Conservation (phyloP, 1,139 yeast species). For the Chernovozyma aurita region DNA sequence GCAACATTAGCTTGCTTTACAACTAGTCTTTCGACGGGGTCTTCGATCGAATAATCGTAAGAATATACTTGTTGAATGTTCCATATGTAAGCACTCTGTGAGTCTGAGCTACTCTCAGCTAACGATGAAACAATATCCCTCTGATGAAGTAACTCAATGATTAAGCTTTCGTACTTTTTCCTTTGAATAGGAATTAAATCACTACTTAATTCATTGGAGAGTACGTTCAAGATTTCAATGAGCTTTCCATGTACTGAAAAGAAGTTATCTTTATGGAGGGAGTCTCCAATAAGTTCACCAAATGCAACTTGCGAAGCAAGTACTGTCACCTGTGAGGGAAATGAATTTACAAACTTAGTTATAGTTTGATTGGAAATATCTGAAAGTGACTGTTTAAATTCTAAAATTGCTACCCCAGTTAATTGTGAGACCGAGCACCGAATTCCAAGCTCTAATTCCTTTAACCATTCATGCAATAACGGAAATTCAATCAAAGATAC, state of each 20-base stretch:
- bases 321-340: slow-evolving; percentile 57
- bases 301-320: slow-evolving; percentile 59
- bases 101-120: slow-evolving; percentile 11
- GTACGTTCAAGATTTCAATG: slow-evolving; percentile 12
- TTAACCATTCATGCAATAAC: slow-evolving; percentile 61
- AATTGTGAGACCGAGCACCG: slow-evolving; percentile 42
- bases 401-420: slow-evolving; percentile 22
- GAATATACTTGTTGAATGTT: slow-evolving; percentile 50
- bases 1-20: slow-evolving; percentile 52
- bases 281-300: slow-evolving; percentile 41
- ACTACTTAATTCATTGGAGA: slow-evolving; percentile 9
- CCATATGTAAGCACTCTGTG: slow-evolving; percentile 35
- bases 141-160: slow-evolving; percentile 68
- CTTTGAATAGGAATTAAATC: slow-evolving; percentile 31
- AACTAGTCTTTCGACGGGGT: slow-evolving; percentile 29
- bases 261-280: slow-evolving; percentile 11
- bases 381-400: not conserved
- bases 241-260: slow-evolving; percentile 4
- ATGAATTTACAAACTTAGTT: slow-evolving; percentile 13
- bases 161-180: slow-evolving; percentile 51
- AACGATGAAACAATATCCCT: slow-evolving; percentile 36
- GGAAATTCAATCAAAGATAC: slow-evolving; percentile 42
- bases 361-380: not conserved
- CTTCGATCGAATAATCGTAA: slow-evolving; percentile 19
- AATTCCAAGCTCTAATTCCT: slow-evolving; percentile 51